Base-by-base conservation (phyloP, 352 stramenopile species). In the Phytopythium litorale region DNA sequence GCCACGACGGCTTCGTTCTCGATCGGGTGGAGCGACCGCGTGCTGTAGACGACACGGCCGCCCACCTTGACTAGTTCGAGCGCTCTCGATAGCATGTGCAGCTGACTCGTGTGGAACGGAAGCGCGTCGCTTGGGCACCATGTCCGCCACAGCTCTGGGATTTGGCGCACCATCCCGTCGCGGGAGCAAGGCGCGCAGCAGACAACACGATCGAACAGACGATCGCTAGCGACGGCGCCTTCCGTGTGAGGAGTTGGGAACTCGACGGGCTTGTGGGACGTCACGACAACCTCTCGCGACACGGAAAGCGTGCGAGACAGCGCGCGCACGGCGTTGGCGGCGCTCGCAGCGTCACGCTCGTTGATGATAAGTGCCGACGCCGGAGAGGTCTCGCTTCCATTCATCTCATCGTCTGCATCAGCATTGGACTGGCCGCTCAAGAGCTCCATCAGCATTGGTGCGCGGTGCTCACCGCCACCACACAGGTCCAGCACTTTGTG, bases 1-100 rank as follows among this genome's bases (percentile, higher is more conserved):
- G 87, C 83, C n/a, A 96, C 76, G 25, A 96, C 78, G 8, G 87
- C 87, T 68, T 96, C 87, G 62, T 94, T 78, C 56, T 96, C 87
- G 32, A 96, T 81, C 45, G 85, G 87, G 48, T 93, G 91, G 35
- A 96, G 68, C 23, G 87, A 91, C 4, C 86, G 81, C 25, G 87
- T 96, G 61, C 69, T 82, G 67, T 96, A 96, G 0, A 94, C 40
- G 42, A 94, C 19, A 16, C 62, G 46, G 16, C 84, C 87, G 35
- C 76, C 87, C 21, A 75, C 71, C 37, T 71, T 68, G 4, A 86
- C 52, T 19, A 94, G 59, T 19, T 66, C 60, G 55, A 88, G 70
- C 1, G 80, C 83, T 48, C 86, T 76, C 33, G 73, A 58, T 48
- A 92, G 81, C 52, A 99, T 93, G 7, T 86, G 73, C 19, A 99